Evolutionary conservation across 176 grass and related monocot genomes (phyloP).

Genomic region (Oryza punctata): DNA sequence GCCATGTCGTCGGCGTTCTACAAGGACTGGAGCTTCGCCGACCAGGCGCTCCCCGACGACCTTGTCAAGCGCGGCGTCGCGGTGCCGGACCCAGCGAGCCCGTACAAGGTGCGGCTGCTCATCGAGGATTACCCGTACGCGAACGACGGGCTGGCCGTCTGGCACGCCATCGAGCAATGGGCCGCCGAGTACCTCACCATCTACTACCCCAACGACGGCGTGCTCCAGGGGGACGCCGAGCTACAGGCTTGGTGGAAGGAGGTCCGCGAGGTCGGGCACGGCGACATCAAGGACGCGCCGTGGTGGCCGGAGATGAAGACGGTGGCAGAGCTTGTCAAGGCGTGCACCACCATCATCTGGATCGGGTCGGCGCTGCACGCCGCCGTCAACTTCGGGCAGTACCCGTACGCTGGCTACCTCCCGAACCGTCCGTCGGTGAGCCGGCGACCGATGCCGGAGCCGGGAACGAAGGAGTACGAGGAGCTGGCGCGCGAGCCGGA

Average conservation of each 20-base stretch:
- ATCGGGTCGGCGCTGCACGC: slow-evolving; percentile 48
- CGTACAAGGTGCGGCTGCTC: slow-evolving; percentile 47
- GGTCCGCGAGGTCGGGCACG: slow-evolving; percentile 64
- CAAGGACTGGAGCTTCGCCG: slow-evolving; percentile 50
- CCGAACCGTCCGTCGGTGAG: slow-evolving; percentile 56
- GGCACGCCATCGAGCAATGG: slow-evolving; percentile 60
- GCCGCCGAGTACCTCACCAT: slow-evolving; percentile 48
- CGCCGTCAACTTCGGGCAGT: slow-evolving; percentile 59
- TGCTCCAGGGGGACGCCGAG: slow-evolving; percentile 55
- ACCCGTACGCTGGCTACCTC: slow-evolving; percentile 56
- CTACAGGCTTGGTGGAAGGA: slow-evolving; percentile 83
- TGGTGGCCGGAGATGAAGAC: slow-evolving; percentile 77
- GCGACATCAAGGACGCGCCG: slow-evolving; percentile 55
- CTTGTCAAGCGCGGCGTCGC: slow-evolving; percentile 49
- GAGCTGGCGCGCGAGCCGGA: slow-evolving; percentile 46
- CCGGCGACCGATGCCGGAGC: slow-evolving; percentile 47
- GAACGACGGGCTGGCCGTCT: slow-evolving; percentile 47
- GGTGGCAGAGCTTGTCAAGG: slow-evolving; percentile 51
- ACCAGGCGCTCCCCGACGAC: slow-evolving; percentile 51
- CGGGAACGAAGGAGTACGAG: slow-evolving; percentile 23
- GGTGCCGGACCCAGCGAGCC: slow-evolving; percentile 27
- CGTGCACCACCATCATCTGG: slow-evolving; percentile 61
- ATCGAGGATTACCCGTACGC: slow-evolving; percentile 46
- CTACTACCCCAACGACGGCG: slow-evolving; percentile 53
- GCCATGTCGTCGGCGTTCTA: slow-evolving; percentile 40